Evolutionary conservation across 306 rosid species (phyloP), one percentile per base, ranked within the genome.

Genomic region (Crataegus laevigata): DNA sequence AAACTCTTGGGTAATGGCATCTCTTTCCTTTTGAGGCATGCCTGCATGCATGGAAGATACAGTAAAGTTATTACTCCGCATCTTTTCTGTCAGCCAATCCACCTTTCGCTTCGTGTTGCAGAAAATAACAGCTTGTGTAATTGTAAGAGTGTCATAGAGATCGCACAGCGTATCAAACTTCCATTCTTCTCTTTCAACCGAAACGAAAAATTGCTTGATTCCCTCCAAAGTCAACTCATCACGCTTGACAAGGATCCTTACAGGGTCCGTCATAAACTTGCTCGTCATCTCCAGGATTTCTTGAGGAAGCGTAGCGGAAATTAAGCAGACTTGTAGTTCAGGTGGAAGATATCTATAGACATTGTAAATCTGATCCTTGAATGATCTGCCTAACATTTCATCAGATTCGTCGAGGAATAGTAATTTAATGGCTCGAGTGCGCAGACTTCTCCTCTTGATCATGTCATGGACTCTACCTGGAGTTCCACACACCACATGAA

Each of bases 191-290:
- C 2, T 90, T 74, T 92, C 99, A 40, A 94, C 99, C 0, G 97
- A 96, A 30, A 94, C 99, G 45, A 94, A 94, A 84, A 94, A 94
- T 90, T 91, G 98, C 83, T 94, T 91, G 84, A 94, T 94, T 36
- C 98, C 98, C 96, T 94, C 98, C 82, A 94, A 73, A 69, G 98
- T 94, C 89, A 94, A 86, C 76, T 94, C 98, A 86, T 94, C 98
- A 89, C 96, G 97, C 75, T 94, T 94, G 71, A 94, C 98, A 74
- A 94, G 97, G 82, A 94, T 94, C 82, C 96, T 87, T 61, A 94
- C 90, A 74, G 98, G 96, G 72, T 94, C 97, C 14, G 98, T 89
- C 98, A 94, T 94, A 74, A 94, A 94, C 81, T 94, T 94, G 61
- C 85, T 86, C 69, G 98, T 94, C 32, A 94, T 94, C 89, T 94